Evolutionary conservation across 2,329 filamentous ascomycete species (phyloP).

Genomic region (Paraphoma sp.): DNA sequence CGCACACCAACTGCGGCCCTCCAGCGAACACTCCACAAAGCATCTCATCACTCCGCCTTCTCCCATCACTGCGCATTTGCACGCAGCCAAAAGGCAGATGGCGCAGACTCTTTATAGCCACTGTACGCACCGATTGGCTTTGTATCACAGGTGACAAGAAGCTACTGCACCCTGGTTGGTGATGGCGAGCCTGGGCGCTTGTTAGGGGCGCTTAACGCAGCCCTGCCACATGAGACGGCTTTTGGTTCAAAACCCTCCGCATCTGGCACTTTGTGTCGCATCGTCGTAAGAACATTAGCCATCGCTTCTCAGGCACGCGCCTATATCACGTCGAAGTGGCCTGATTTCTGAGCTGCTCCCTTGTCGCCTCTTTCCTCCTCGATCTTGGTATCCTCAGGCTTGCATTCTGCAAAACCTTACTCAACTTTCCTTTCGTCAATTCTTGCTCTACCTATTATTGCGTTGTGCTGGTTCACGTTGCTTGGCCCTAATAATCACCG

Average conservation of each 20-base stretch:
- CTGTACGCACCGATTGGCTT: conserved; percentile 14
- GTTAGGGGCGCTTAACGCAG: conserved; percentile 31
- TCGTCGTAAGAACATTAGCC: conserved; percentile 31
- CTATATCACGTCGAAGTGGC: conserved; percentile 41
- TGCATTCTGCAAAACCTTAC: conserved; percentile 5
- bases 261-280: conserved; percentile 40
- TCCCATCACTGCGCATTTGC: conserved; percentile 8
- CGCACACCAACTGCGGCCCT: conserved; percentile 9
- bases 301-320: conserved; percentile 24
- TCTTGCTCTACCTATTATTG: conserved; percentile 16
- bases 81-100: conserved; percentile 2
- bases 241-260: conserved; percentile 31
- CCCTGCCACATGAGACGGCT: conserved; percentile 31
- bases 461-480: conserved; percentile 41
- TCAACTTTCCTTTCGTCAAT: conserved; percentile 21
- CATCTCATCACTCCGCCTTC: conserved; percentile 4
- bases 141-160: conserved; percentile 3
- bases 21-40: conserved; percentile 3
- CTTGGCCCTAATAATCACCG: no score
- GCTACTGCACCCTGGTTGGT: background rate
- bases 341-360: conserved; percentile 31
- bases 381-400: conserved; percentile 30
- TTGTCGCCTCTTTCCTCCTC: conserved; percentile 24
- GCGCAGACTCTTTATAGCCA: background rate
- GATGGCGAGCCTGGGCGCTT: conserved; percentile 7